Evolutionary conservation across 1,284 basidiomycete species (phyloP).

Genomic region (Somion occarium): DNA sequence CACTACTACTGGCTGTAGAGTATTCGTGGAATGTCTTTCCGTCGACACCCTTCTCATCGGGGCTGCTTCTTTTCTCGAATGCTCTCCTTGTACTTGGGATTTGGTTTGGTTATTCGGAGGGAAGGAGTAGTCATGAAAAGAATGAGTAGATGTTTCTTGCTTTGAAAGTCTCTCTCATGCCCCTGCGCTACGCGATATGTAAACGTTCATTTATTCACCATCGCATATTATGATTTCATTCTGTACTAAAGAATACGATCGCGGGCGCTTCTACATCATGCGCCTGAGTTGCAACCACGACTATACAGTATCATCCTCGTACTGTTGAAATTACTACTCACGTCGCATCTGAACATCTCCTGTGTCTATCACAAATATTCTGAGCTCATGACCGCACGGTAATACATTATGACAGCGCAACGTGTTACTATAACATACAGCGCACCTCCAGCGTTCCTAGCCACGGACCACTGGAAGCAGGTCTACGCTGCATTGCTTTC

Average conservation of each 20-base stretch:
- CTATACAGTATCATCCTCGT: too few species aligned
- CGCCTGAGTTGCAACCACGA: too few species aligned
- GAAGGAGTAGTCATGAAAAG: slow-evolving; percentile 12
- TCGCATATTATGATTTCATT: too few species aligned
- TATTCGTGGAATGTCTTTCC: slow-evolving; percentile 89
- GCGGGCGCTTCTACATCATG: too few species aligned
- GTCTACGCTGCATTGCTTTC: slow-evolving; percentile 59
- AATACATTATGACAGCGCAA: slow-evolving; percentile 27
- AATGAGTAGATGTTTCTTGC: slow-evolving; percentile 5
- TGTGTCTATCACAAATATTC: too few species aligned
- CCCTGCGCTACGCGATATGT: too few species aligned
- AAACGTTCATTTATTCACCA: too few species aligned
- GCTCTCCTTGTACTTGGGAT: slow-evolving; percentile 56
- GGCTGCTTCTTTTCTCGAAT: slow-evolving; percentile 56
- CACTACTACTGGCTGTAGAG: slow-evolving; percentile 63
- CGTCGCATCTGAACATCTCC: too few species aligned
- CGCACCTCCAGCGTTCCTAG: slow-evolving; percentile 55
- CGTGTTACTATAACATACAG: slow-evolving; percentile 63
- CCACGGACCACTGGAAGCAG: slow-evolving; percentile 68
- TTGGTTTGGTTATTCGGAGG: slow-evolving; percentile 51
- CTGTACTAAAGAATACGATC: too few species aligned
- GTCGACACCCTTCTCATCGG: slow-evolving; percentile 71
- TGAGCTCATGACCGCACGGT: background rate
- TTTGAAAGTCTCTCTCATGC: too few species aligned
- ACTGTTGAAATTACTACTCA: too few species aligned